phyloP scores from a whole-genome alignment of 495 filamentous ascomycete genomes.

The Aspergillus cavernicola region DNA sequence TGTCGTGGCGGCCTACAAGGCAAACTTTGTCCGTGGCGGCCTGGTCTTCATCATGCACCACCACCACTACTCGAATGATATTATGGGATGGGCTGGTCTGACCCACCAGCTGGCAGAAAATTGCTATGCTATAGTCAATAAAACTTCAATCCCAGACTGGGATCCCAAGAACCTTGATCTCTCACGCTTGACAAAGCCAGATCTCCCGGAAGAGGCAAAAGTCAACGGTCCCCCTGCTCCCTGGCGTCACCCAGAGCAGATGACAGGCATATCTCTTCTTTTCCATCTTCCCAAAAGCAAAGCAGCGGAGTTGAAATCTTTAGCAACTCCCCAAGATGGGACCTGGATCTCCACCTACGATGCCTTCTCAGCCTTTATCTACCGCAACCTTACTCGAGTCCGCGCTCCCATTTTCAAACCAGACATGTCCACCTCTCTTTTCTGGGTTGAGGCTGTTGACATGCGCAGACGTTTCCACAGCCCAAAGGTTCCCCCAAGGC shows the following conservation, averaged over 20 bases:
- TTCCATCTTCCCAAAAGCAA: conserved; percentile 43
- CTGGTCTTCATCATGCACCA: conserved; percentile 40
- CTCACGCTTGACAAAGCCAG: conserved; percentile 25
- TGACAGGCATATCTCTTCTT: conserved; percentile 23
- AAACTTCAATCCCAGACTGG: conserved; percentile 31
- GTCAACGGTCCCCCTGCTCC: conserved; percentile 30
- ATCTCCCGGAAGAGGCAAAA: conserved; percentile 11
- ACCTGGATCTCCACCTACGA: conserved; percentile 43
- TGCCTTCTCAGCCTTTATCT: conserved; percentile 38
- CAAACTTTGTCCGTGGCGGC: conserved; percentile 41
- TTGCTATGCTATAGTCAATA: conserved; percentile 30
- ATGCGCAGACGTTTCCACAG: conserved; percentile 35
- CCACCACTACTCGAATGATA: conserved; percentile 43
- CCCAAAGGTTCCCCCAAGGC: conserved; percentile 20
- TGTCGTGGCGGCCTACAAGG: conserved; percentile 35
- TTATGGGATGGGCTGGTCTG: conserved; percentile 39
- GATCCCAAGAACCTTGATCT: conserved; percentile 30
- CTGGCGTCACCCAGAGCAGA: conserved; percentile 28
- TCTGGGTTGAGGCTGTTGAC: conserved; percentile 35
- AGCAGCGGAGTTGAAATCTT: conserved; percentile 34
- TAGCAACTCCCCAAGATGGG: conserved; percentile 28
- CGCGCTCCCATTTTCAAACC: conserved; percentile 31
- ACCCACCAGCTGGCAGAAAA: conserved; percentile 42
- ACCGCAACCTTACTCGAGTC: conserved; percentile 31
- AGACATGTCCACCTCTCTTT: conserved; percentile 19